These are phyloP conservation scores for Drosera capensis DNA, from an alignment of 148 eudicot genomes.

Conservation along the genomic window DNA sequence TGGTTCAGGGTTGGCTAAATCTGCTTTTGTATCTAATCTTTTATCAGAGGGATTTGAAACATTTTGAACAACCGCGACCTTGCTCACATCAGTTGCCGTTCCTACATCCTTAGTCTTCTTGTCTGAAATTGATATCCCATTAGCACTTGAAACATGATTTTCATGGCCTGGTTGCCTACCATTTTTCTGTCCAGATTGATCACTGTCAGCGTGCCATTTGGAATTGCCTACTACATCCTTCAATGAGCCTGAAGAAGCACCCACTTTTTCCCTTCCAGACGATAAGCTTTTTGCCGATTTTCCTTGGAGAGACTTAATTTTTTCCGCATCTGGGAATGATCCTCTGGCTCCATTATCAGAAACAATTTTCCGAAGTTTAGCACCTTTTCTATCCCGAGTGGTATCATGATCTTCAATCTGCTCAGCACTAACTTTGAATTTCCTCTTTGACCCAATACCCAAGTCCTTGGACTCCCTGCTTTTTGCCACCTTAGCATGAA, in stretches of 20 bases:
- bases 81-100: constrained; percentile 17
- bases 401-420: constrained; percentile 12
- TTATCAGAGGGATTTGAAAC: constrained; percentile 6
- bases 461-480: constrained; percentile 20
- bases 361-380: constrained; percentile 12
- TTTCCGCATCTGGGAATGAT: constrained; percentile 16
- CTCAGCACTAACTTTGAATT: constrained; percentile 12
- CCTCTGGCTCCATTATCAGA: constrained; percentile 19
- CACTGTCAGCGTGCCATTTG: constrained; percentile 17
- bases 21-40: constrained; percentile 12
- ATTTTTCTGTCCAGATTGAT: constrained; percentile 16
- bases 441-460: constrained; percentile 23
- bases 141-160: constrained; percentile 12
- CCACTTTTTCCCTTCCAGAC: constrained; percentile 23
- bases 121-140: constrained; percentile 14
- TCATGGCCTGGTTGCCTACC: constrained; percentile 12
- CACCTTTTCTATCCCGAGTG: constrained; percentile 12
- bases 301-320: constrained; percentile 13
- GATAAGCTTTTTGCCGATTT: constrained; percentile 19
- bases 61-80: constrained; percentile 9
- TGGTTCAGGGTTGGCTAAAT: constrained; percentile 16
- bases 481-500: constrained; percentile 23
- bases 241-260: constrained; percentile 11
- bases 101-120: constrained; percentile 37
- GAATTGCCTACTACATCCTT: constrained; percentile 12